Base-by-base conservation (phyloP, 2,329 filamentous ascomycete species). In the Xylaria sp. region DNA sequence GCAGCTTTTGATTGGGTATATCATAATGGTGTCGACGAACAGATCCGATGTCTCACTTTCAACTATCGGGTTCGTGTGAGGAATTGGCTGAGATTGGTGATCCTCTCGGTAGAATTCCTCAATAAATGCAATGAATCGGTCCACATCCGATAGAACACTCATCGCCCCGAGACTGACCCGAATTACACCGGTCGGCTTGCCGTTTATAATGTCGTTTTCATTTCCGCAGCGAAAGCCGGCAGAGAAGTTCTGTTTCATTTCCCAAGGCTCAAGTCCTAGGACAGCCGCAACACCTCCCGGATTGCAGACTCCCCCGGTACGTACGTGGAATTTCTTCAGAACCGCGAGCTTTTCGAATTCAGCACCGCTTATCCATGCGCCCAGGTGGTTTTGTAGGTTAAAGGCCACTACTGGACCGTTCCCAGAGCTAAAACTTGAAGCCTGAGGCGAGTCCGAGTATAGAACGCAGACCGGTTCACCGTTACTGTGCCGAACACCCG, bases 1-100 rank as follows among this genome's bases (percentile, higher is more conserved):
- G 68, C 94, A 97, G 71, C 92, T 96, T 74, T 99, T 99, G 70
- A 99, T 92, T 0, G 94, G 94, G 69, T 92, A 99, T 0, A 97
- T 83, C 1, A 80, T 85, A 13, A 92, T 81, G 56, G 79, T 79
- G 62, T 88, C 83, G n/a, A 91, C 79, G 51, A 78, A 78, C 56
- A 85, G 76, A 49, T 57, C 65, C 39, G 57, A 63, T 34, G 59
- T 23, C 37, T 19, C 37, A 13, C 59, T n/a, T 19, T 35, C 46
- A 16, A 4, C 7, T 19, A 53, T 35, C 3, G 54, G 18, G 6
- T 52, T 13, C 23, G 19, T 49, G 10, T 34, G 18, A 47, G 50
- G 30, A 2, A 52, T 62, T 62, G 7, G 68, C 57, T 47, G 66
- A 54, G 46, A 52, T 11, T 57, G 34, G 18, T 30, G 54, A n/a